Percentiles rank a stretch among this genome's conserved stretches.
phyloP scores from a whole-genome alignment of 1,139 yeast species.

The Wickerhamomyces sp. region DNA sequence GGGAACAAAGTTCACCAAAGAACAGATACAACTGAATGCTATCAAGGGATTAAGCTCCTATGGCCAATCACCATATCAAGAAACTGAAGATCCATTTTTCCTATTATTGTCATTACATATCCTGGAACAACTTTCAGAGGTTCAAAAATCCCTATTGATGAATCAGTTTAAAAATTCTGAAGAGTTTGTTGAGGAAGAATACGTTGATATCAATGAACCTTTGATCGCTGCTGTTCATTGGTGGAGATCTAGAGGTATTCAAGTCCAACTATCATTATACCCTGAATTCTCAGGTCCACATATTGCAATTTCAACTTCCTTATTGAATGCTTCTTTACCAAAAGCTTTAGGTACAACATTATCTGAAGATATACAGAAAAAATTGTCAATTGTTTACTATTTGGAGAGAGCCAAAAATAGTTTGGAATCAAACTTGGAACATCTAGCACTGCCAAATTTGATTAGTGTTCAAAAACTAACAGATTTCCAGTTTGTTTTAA shows the following conservation, averaged over 20 bases:
- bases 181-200: slow-evolving; percentile 17
- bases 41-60: slow-evolving; percentile 41
- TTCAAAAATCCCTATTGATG: slow-evolving; percentile 29
- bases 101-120: slow-evolving; percentile 44
- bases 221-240: slow-evolving; percentile 49
- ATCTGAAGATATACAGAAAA: slow-evolving; percentile 26
- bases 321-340: slow-evolving; percentile 21
- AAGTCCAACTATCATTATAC: slow-evolving; percentile 55
- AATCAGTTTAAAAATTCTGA: slow-evolving; percentile 13
- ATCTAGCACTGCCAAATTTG: slow-evolving; percentile 46
- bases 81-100: slow-evolving; percentile 50
- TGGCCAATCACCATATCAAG: slow-evolving; percentile 63
- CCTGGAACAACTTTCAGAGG: slow-evolving; percentile 43
- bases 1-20: slow-evolving; percentile 15
- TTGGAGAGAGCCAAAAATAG: slow-evolving; percentile 65
- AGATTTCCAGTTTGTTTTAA: slow-evolving; percentile 57
- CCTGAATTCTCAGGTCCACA: slow-evolving; percentile 50
- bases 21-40: slow-evolving; percentile 17
- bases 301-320: slow-evolving; percentile 29
- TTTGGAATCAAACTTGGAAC: slow-evolving; percentile 57
- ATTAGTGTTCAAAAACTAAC: slow-evolving; percentile 52
- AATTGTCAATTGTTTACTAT: slow-evolving; percentile 44
- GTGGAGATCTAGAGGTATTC: slow-evolving; percentile 71
- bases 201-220: slow-evolving; percentile 21
- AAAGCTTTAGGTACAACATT: slow-evolving; percentile 8